These are phyloP conservation scores for Sugiyamaella neomexicana DNA, from an alignment of 1,139 yeast species.

Conservation along the genomic window DNA sequence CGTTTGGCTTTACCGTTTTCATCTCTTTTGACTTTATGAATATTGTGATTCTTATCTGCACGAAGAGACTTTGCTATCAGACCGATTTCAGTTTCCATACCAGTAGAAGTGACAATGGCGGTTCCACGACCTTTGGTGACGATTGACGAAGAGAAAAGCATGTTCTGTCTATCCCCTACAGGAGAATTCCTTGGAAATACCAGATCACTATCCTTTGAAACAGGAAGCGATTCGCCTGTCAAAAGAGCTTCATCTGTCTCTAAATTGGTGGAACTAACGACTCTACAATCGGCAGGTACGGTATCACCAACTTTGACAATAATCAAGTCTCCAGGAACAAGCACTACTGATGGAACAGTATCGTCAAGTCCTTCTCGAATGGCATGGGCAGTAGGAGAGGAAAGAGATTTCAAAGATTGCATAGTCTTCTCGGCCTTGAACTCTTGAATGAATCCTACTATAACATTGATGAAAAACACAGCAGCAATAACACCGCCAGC, in stretches of 20 bases:
- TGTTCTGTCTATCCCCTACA: conserved; percentile 73
- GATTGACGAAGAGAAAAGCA: conserved; percentile 70
- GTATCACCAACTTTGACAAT: conserved; percentile 72
- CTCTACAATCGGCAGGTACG: conserved; percentile 72
- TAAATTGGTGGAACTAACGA: conserved; percentile 61
- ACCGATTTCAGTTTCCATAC: conserved; percentile 74
- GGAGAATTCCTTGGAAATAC: conserved; percentile 53
- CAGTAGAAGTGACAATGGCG: conserved; percentile 67
- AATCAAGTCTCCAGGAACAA: conserved; percentile 78
- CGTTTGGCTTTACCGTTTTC: conserved; percentile 43
- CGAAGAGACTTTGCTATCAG: conserved; percentile 67
- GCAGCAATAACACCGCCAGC: conserved; percentile 81
- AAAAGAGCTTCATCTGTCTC: conserved; percentile 80
- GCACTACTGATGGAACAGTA: conserved; percentile 63
- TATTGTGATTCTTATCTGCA: conserved; percentile 32
- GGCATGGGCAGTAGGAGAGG: conserved; percentile 73
- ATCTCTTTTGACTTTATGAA: conserved; percentile 41
- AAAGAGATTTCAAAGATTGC: conserved; percentile 68
- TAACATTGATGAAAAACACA: conserved; percentile 65
- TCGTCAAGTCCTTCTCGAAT: conserved; percentile 61
- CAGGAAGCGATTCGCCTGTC: conserved; percentile 80
- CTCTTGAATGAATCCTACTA: conserved; percentile 72
- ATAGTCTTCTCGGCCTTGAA: conserved; percentile 75
- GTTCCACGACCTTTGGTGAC: conserved; percentile 77
- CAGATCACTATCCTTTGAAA: conserved; percentile 53